Evolutionary conservation across 2,329 filamentous ascomycete species (phyloP).

Genomic region (Colletotrichum orbiculare): DNA sequence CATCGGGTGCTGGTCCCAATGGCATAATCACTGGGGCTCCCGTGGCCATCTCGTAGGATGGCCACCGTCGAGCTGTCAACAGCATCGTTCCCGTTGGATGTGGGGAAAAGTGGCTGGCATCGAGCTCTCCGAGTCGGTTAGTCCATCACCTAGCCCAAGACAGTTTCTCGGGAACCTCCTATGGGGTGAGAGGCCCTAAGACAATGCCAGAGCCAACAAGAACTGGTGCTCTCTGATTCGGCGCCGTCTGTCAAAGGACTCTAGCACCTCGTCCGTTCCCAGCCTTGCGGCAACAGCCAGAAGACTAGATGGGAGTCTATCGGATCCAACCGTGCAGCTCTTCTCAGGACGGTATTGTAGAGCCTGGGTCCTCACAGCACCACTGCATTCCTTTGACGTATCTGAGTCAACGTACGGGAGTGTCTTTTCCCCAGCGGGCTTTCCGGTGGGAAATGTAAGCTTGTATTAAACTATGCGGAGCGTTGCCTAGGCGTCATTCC

Average conservation of each 20-base stretch:
- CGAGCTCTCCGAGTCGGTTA: not conserved
- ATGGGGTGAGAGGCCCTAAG: conserved; percentile 1
- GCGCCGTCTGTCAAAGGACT: not conserved
- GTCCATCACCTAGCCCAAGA: conserved; percentile 2
- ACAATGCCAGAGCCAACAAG: not conserved
- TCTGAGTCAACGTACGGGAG: not conserved
- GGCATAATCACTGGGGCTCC: too few species aligned
- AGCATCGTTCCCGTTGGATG: conserved; percentile 25
- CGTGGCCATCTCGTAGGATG: too few species aligned
- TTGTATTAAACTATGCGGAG: not conserved
- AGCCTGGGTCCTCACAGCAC: too few species aligned
- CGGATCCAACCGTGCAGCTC: not conserved
- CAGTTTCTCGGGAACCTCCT: conserved; percentile 14
- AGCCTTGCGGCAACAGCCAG: not conserved
- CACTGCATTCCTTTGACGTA: conserved; percentile 1
- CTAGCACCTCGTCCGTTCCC: conserved; percentile 4
- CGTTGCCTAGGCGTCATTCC: not conserved
- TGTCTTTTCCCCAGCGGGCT: not conserved
- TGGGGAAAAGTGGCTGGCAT: conserved; percentile 5
- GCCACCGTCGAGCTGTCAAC: not conserved
- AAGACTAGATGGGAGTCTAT: not conserved
- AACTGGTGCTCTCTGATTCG: not conserved
- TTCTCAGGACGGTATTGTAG: too few species aligned
- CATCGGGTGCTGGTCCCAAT: not conserved
- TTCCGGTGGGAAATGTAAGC: not conserved